Conservation (phyloP, 805 yeast genomes). For the Candida ficus region DNA sequence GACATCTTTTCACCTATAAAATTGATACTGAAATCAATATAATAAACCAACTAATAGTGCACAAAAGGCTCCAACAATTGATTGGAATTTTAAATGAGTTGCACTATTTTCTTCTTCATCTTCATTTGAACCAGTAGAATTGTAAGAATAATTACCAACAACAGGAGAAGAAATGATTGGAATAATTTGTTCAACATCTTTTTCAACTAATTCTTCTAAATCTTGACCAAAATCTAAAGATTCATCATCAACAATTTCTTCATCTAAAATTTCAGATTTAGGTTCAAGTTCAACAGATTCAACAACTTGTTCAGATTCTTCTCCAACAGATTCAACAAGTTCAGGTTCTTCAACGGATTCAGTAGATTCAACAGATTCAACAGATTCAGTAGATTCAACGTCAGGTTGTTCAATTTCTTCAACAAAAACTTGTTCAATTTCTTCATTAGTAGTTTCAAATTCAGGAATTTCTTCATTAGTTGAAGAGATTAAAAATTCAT, state of each 20-base stretch:
- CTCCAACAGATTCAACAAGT: slow-evolving; percentile 1
- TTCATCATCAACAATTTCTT: background rate
- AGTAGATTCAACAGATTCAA: background rate
- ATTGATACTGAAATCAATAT: too few species aligned
- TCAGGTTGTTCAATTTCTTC: slow-evolving; percentile 11
- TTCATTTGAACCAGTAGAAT: background rate
- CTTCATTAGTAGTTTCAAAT: background rate
- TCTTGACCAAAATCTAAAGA: slow-evolving; percentile 2
- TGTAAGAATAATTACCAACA: slow-evolving; percentile 3
- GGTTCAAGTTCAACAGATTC: background rate
- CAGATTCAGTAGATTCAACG: slow-evolving; percentile 3
- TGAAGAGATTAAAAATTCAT: background rate
- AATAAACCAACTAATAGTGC: slow-evolving; percentile 9
- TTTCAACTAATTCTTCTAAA: slow-evolving; percentile 8
- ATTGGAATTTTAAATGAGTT: slow-evolving; percentile 1
- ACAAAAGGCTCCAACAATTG: slow-evolving; percentile 2
- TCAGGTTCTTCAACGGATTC: slow-evolving; percentile 1
- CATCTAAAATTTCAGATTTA: slow-evolving; percentile 5
- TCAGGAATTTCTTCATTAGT: background rate
- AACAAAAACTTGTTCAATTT: slow-evolving; percentile 6
- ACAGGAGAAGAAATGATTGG: too few species aligned
- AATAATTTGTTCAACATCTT: slow-evolving; percentile 6
- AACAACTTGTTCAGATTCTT: slow-evolving; percentile 6
- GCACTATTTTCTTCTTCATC: slow-evolving; percentile 8
- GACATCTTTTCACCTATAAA: too few species aligned